Evolutionary conservation across 768 basidiomycete species (phyloP).

Genomic region (Boletus rufocinnamomeus): DNA sequence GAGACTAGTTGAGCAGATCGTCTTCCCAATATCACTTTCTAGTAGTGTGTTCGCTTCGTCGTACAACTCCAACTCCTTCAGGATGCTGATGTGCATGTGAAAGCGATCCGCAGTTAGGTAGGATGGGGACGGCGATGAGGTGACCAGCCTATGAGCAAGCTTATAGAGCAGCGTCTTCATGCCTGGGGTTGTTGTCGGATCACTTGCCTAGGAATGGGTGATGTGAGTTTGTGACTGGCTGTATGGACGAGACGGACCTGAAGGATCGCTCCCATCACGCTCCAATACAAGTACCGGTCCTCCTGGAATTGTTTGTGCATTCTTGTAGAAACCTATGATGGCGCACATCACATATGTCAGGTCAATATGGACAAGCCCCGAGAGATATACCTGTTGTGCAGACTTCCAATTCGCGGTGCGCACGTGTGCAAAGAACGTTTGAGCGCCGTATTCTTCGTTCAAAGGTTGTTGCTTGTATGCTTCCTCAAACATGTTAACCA

Average conservation of each 20-base stretch:
- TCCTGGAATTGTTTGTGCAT: constrained; percentile 86
- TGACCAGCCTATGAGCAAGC: constrained; percentile 74
- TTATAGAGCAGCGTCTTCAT: constrained; percentile 73
- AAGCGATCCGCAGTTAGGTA: constrained; percentile 74
- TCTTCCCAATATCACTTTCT: constrained; percentile 65
- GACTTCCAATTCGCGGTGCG: constrained; percentile 83
- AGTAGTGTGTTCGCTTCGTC: constrained; percentile 73
- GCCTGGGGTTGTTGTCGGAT: constrained; percentile 55
- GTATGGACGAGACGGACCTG: constrained; percentile 51
- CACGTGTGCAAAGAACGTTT: constrained; percentile 84
- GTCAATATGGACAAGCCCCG: background rate
- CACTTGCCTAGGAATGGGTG: constrained; percentile 60
- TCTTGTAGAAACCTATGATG: constrained; percentile 66
- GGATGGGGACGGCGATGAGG: constrained; percentile 62
- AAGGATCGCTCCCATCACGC: constrained; percentile 73
- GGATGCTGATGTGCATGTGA: constrained; percentile 69
- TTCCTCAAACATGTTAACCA: constrained; percentile 83
- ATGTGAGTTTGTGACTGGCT: constrained; percentile 12
- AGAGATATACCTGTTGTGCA: constrained; percentile 68
- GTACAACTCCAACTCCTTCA: constrained; percentile 65
- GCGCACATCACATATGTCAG: background rate
- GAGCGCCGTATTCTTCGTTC: constrained; percentile 82
- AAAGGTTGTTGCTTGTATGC: constrained; percentile 78
- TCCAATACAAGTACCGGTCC: constrained; percentile 83
- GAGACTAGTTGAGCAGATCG: constrained; percentile 68